These are phyloP conservation scores for Dothidotthia symphoricarpi DNA, from an alignment of 2,329 filamentous ascomycete species.

Conservation along the genomic window DNA sequence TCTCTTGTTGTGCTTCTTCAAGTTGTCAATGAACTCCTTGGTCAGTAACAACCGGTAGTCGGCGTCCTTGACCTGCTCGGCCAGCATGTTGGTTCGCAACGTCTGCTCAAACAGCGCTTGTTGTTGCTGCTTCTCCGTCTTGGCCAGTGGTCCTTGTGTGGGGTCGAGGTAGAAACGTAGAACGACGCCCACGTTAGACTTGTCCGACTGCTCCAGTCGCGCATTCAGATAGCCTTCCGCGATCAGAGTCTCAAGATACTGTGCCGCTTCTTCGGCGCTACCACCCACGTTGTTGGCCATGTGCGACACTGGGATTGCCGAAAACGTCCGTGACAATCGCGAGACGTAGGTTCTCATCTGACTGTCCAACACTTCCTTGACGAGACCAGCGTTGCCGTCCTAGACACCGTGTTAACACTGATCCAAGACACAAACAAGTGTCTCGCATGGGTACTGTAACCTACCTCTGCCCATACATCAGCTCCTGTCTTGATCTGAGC, in stretches of 20 bases:
- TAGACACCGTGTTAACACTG: slow-evolving; percentile 30
- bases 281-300: slow-evolving; percentile 53
- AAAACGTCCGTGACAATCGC: slow-evolving; percentile 70
- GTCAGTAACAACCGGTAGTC: slow-evolving; percentile 58
- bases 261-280: slow-evolving; percentile 51
- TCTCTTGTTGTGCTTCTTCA: slow-evolving; percentile 50
- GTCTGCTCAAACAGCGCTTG: slow-evolving; percentile 52
- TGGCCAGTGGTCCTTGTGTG: slow-evolving; percentile 38
- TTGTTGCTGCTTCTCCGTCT: slow-evolving; percentile 42
- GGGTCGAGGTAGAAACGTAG: slow-evolving; percentile 53
- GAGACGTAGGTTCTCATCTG: slow-evolving; percentile 75
- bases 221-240: slow-evolving; percentile 52
- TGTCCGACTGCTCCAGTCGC: slow-evolving; percentile 46
- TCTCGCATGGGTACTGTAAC: slow-evolving; percentile 22
- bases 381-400: slow-evolving; percentile 71
- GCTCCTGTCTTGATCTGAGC: slow-evolving; percentile 62
- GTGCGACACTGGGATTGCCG: slow-evolving; percentile 57
- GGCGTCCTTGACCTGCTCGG: slow-evolving; percentile 53
- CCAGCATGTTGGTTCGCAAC: slow-evolving; percentile 51
- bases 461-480: slow-evolving; percentile 60
- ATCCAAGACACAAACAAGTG: slow-evolving; percentile 8
- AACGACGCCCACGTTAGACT: slow-evolving; percentile 45
- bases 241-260: slow-evolving; percentile 56
- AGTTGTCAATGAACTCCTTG: slow-evolving; percentile 58
- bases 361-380: slow-evolving; percentile 66